phyloP scores from a whole-genome alignment of 2,329 filamentous ascomycete genomes.

The Xylariomycetidae sp. region DNA sequence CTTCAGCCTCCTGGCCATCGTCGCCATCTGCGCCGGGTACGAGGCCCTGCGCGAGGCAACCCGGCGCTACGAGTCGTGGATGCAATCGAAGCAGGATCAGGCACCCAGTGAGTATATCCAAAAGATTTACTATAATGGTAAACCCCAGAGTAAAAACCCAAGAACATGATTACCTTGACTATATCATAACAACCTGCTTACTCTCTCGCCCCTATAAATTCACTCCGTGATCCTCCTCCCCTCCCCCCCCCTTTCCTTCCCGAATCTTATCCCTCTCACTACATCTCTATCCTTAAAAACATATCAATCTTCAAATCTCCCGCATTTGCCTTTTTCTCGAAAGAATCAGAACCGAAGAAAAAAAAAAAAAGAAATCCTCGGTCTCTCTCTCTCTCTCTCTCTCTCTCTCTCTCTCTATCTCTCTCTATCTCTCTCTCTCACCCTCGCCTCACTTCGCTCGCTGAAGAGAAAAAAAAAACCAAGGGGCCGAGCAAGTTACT shows the following conservation, averaged over 20 bases:
- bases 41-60: conserved; percentile 78
- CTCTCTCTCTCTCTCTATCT: too few species aligned
- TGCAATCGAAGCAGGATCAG: conserved; percentile 43
- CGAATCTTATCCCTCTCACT: neutral
- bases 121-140: neutral
- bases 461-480: conserved; percentile 12
- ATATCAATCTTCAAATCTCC: too few species aligned
- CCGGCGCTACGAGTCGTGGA: conserved; percentile 66
- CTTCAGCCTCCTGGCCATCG: conserved; percentile 76
- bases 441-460: too few species aligned
- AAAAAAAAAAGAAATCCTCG: conserved; percentile 8
- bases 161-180: neutral
- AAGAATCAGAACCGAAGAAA: too few species aligned
- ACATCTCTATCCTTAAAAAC: neutral
- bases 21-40: conserved; percentile 85
- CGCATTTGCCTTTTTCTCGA: too few species aligned
- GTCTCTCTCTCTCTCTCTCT: conserved; percentile 8
- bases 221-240: too few species aligned
- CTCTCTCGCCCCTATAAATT: too few species aligned
- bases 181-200: too few species aligned
- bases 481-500: conserved; percentile 44
- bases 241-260: too few species aligned
- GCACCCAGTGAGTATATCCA: conserved; percentile 46
- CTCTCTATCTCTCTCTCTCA: too few species aligned
- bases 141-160: neutral